These are phyloP conservation scores for Santalum album DNA, from an alignment of 164 flowering plant species.

Conservation along the genomic window DNA sequence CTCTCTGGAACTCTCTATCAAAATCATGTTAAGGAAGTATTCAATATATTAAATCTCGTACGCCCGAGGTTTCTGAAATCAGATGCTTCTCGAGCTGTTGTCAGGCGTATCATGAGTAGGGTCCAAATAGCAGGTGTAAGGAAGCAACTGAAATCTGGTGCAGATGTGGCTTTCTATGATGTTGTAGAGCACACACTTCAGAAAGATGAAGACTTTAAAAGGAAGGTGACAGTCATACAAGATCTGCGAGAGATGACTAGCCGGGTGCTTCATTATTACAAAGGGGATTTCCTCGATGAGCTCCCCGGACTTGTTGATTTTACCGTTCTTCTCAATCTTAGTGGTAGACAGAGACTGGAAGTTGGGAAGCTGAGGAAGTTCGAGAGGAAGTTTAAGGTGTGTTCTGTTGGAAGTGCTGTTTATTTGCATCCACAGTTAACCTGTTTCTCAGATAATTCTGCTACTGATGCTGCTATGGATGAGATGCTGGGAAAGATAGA, in stretches of 20 bases:
- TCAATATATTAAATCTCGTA: constrained; percentile 77
- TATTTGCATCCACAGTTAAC: constrained; percentile 65
- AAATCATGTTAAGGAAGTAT: constrained; percentile 90
- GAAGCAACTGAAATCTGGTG: constrained; percentile 28
- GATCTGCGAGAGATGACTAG: constrained; percentile 83
- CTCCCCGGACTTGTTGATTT: constrained; percentile 84
- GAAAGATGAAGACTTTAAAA: constrained; percentile 43
- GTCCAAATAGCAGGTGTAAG: constrained; percentile 35
- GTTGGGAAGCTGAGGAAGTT: constrained; percentile 29
- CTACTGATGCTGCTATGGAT: constrained; percentile 21
- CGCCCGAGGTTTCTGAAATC: constrained; percentile 65
- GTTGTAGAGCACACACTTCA: constrained; percentile 67
- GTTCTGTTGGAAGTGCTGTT: constrained; percentile 51
- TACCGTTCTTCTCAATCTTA: constrained; percentile 57
- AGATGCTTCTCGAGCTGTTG: constrained; percentile 38
- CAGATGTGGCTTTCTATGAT: constrained; percentile 47
- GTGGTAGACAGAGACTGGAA: constrained; percentile 35
- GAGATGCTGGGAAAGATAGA: constrained; percentile 35
- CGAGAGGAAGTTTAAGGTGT: constrained; percentile 42
- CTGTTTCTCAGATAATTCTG: constrained; percentile 24
- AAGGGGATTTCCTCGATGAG: constrained; percentile 84
- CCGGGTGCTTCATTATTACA: constrained; percentile 76
- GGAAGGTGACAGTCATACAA: constrained; percentile 58
- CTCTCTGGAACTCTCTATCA: constrained; percentile 90
- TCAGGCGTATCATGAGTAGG: constrained; percentile 54